Evolutionary conservation across 2,329 filamentous ascomycete species (phyloP), one percentile per base, ranked within the genome.

Genomic region (Xylariaceae sp.): DNA sequence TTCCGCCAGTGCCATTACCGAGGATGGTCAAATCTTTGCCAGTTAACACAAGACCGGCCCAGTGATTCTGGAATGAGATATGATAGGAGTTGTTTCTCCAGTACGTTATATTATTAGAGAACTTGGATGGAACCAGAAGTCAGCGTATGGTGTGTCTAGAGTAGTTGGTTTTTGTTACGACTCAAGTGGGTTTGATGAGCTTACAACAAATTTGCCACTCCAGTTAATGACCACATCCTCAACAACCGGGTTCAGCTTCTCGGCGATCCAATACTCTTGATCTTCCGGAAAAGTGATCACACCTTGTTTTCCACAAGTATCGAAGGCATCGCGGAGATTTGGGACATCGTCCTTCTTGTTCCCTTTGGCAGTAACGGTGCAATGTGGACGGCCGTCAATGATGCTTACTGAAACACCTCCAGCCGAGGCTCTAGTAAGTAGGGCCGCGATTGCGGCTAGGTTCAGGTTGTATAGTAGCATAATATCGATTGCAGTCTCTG

Each of bases 61-160:
- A 67, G 58, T 83, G 81, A 60, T 83, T 83, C 60, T 83, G 80
- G 58, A 83, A 83, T 3, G 69, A 67, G 27, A 83, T 72, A 6
- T 72, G 76, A 57, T 82, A 83, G 0, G 76, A 75, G 55, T 82
- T 78, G 39, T 77, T 74, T 44, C 80, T 72, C 81, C 81, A 83
- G 65, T 82, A 82, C 15, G 66, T 64, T n/a, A 82, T 67, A 61
- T 83, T 70, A 40, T 77, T 72, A 2, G 77, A 80, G 56, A 80
- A 74, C 48, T 51, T 9, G 3, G 15, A 39, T 6, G 26, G 9
- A 4, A 30, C 9, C 10, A 44, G 15, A 44, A 32, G n/a, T 9
- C 10, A 39, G 11, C 32, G 13, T n/a, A n/a, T n/a, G n/a, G n/a
- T n/a, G n/a, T n/a, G n/a, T n/a, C n/a, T n/a, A n/a, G n/a, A n/a